Evolutionary conservation across 768 basidiomycete genomes (phyloP).

Genomic region (Cystofilobasidium macerans): DNA sequence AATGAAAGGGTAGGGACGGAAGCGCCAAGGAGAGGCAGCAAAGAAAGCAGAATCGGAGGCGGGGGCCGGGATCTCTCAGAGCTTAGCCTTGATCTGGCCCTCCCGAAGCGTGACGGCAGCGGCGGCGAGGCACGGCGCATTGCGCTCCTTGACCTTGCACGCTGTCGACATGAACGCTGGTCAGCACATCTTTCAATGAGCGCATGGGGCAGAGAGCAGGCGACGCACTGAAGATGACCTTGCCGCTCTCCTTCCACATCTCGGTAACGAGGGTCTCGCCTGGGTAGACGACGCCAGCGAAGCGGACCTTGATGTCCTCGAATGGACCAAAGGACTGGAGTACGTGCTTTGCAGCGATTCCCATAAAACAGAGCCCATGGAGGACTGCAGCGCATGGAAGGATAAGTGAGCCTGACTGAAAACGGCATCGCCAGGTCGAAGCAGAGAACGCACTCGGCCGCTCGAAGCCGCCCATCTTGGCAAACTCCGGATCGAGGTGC

Average conservation of each 20-base stretch:
- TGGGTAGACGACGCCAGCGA: constrained; percentile 54
- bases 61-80: constrained; percentile 29
- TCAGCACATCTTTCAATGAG: constrained; percentile 12
- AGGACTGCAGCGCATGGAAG: constrained; percentile 32
- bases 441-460: constrained; percentile 49
- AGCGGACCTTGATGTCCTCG: constrained; percentile 92
- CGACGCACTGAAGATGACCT: constrained; percentile 76
- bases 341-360: constrained; percentile 85
- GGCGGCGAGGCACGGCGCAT: constrained; percentile 56
- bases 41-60: not conserved
- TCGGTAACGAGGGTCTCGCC: constrained; percentile 90
- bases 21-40: too few species aligned
- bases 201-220: not conserved
- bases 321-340: constrained; percentile 72
- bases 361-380: constrained; percentile 76
- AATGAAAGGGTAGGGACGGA: not conserved
- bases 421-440: constrained; percentile 36
- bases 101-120: constrained; percentile 65
- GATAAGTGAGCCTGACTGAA: constrained; percentile 3
- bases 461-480: constrained; percentile 87
- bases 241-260: constrained; percentile 95
- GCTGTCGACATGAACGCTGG: too few species aligned
- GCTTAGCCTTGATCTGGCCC: constrained; percentile 43
- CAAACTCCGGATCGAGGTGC: constrained; percentile 86
- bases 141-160: constrained; percentile 78